phyloP scores from a whole-genome alignment of 768 basidiomycete species.

The Chiua virens region DNA sequence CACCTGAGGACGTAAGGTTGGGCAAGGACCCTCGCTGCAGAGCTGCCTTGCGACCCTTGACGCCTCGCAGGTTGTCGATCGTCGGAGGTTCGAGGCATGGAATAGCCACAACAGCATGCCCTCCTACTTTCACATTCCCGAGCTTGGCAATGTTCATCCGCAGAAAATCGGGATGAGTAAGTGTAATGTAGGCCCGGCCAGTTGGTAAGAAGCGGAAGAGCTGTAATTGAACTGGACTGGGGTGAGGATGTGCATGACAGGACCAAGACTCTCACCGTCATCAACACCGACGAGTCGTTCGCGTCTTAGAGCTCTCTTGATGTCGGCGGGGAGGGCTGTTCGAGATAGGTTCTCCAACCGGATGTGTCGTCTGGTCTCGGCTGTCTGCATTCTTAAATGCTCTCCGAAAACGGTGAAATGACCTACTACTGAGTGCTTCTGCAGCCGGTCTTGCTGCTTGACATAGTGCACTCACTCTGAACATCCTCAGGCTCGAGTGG shows the following conservation, averaged over 20 bases:
- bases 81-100: constrained; percentile 28
- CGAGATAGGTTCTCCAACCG: constrained; percentile 49
- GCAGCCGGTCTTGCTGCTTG: constrained; percentile 10
- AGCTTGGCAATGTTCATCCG: constrained; percentile 43
- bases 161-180: constrained; percentile 48
- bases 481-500: constrained; percentile 9
- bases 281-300: constrained; percentile 46
- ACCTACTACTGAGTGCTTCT: constrained; percentile 17
- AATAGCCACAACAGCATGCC: constrained; percentile 40
- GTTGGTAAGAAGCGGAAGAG: constrained; percentile 63
- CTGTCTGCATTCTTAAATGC: constrained; percentile 8
- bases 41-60: constrained; percentile 40
- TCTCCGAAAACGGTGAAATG: background rate
- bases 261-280: constrained; percentile 28
- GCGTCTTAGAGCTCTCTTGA: constrained; percentile 45
- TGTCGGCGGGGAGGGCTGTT: constrained; percentile 54
- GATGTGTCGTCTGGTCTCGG: constrained; percentile 40
- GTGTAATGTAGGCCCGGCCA: constrained; percentile 56
- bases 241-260: constrained; percentile 7
- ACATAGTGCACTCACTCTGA: constrained; percentile 21
- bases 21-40: constrained; percentile 35
- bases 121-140: constrained; percentile 44
- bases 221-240: constrained; percentile 50
- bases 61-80: constrained; percentile 35
- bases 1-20: constrained; percentile 51